phyloP scores from a whole-genome alignment of 139 green algal genomes.

The Asterochloris erici region DNA sequence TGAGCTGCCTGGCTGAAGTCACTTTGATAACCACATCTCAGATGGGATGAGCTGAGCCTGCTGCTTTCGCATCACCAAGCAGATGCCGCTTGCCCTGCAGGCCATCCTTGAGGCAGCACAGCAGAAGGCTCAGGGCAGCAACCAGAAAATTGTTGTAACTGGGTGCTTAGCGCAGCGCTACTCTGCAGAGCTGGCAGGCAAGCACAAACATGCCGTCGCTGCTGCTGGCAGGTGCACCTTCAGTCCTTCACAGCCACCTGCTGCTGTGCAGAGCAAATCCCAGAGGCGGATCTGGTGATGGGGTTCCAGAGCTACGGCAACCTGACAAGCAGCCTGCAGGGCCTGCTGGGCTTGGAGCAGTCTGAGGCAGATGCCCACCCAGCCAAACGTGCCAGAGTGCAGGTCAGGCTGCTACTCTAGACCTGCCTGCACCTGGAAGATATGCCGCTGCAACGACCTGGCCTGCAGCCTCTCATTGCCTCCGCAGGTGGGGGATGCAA shows the following conservation, averaged over 20 bases:
- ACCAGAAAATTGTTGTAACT: conserved; percentile 76
- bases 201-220: background rate
- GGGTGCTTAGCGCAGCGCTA: conserved; percentile 91
- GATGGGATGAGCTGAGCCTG: background rate
- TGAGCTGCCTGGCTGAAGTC: conserved; percentile 12
- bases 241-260: background rate
- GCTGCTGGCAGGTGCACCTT: background rate
- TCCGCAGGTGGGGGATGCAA: conserved; percentile 69
- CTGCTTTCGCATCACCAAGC: no score
- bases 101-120: conserved; percentile 76
- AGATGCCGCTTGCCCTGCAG: conserved; percentile 19
- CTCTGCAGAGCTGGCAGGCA: conserved; percentile 56
- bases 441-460: background rate
- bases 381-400: background rate
- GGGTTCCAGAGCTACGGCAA: conserved; percentile 75
- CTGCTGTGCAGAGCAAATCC: conserved; percentile 51
- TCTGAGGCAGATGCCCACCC: background rate
- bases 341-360: conserved; percentile 30
- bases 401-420: background rate
- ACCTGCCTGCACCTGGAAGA: background rate
- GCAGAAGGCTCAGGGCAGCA: conserved; percentile 61
- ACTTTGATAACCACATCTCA: background rate
- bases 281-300: conserved; percentile 82
- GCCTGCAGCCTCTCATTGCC: background rate
- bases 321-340: conserved; percentile 44